These are phyloP conservation scores for Coemansia sp. DNA, from an alignment of 192 early-diverging fungal genomes.

Conservation along the genomic window DNA sequence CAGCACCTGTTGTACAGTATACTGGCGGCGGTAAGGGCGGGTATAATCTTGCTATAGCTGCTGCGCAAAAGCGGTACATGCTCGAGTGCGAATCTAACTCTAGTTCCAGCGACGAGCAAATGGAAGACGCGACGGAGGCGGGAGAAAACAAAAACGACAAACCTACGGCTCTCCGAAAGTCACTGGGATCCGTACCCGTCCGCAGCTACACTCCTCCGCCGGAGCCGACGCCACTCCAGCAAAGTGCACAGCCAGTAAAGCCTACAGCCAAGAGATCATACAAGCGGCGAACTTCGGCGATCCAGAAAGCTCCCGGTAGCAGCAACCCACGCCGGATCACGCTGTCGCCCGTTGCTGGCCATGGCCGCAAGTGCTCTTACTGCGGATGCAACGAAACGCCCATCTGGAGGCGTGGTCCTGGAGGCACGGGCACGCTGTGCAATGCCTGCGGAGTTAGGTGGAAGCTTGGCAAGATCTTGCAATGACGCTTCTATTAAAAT, in stretches of 20 bases:
- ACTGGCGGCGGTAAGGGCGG: constrained; percentile 35
- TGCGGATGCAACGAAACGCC: constrained; percentile 71
- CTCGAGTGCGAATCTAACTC: not conserved
- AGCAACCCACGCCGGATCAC: not conserved
- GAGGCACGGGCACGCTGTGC: constrained; percentile 72
- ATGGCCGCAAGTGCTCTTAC: constrained; percentile 63
- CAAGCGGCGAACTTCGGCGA: not conserved
- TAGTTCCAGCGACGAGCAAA: not conserved
- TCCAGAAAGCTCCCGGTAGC: not conserved
- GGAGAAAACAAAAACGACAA: not conserved
- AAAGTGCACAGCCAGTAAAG: not conserved
- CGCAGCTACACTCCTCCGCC: not conserved
- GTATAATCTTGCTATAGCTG: constrained; percentile 24
- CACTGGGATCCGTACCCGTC: not conserved
- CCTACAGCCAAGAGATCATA: not conserved
- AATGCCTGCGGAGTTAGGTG: constrained; percentile 85
- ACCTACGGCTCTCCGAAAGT: not conserved
- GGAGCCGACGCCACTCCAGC: not conserved
- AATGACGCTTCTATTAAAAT: not conserved
- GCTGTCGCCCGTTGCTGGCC: not conserved
- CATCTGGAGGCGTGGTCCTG: constrained; percentile 79
- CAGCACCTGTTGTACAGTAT: not conserved
- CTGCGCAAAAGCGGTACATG: constrained; percentile 9
- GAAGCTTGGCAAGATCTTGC: constrained; percentile 78
- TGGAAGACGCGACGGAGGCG: not conserved